phyloP scores from a whole-genome alignment of 192 early-diverging fungal species.

The Coemansia sp. region DNA sequence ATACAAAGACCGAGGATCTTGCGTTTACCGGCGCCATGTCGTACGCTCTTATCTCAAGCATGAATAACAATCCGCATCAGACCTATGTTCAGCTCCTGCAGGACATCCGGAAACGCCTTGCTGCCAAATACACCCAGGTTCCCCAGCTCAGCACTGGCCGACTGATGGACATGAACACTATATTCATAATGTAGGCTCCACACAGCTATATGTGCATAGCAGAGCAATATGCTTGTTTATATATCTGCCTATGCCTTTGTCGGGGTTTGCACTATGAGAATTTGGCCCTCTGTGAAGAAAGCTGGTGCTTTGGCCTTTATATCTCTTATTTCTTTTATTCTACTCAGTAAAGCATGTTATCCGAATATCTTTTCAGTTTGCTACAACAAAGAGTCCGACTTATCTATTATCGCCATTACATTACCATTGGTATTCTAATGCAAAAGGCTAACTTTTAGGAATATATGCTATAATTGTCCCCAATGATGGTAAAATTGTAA shows the following conservation, averaged over 20 bases:
- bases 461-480: too few species aligned
- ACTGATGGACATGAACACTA: constrained; percentile 65
- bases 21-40: constrained; percentile 72
- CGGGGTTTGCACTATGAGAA: too few species aligned
- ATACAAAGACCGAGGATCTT: constrained; percentile 63
- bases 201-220: not conserved
- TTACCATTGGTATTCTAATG: too few species aligned
- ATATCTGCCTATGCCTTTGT: too few species aligned
- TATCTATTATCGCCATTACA: too few species aligned
- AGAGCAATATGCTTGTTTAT: too few species aligned
- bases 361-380: not conserved
- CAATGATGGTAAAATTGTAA: too few species aligned
- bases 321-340: not conserved
- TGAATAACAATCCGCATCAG: constrained; percentile 60
- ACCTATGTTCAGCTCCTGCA: constrained; percentile 73
- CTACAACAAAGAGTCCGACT: not conserved
- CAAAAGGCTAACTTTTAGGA: too few species aligned
- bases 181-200: constrained; percentile 62
- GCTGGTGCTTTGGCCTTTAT: too few species aligned
- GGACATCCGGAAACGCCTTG: constrained; percentile 65
- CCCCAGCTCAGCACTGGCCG: constrained; percentile 78
- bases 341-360: not conserved
- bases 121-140: constrained; percentile 66
- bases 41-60: constrained; percentile 65
- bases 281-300: too few species aligned